Percentiles rank a stretch among this genome's conserved stretches.
Evolutionary conservation across 345 rosid genomes (phyloP).

Genomic region (Populus pruinosa): DNA sequence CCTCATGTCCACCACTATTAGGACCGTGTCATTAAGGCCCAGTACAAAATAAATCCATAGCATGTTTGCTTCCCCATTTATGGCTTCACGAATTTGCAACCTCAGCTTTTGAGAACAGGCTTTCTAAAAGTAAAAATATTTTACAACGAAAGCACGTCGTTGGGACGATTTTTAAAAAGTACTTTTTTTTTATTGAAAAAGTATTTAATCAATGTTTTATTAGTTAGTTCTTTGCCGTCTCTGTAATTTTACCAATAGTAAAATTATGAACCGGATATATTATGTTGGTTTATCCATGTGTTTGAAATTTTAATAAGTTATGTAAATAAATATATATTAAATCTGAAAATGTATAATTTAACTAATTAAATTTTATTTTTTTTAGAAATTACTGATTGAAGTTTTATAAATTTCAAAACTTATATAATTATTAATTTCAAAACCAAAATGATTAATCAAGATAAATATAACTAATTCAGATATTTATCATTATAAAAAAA

Average conservation of each 20-base stretch:
- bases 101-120: not conserved
- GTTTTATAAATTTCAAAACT: accelerated
- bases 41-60: not conserved
- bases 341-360: accelerated
- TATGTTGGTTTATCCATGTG: no score
- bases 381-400: accelerated
- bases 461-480: accelerated
- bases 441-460: accelerated
- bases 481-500: no score
- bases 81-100: not conserved
- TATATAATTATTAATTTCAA: accelerated
- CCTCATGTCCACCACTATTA: not conserved
- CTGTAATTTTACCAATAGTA: no score
- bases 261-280: no score
- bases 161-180: no score
- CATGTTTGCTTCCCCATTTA: not conserved
- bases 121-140: not conserved
- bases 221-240: no score
- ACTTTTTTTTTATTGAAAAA: no score
- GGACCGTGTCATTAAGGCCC: not conserved
- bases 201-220: no score
- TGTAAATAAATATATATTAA: no score
- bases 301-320: no score
- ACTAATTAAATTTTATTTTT: no score
- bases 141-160: no score